Percentiles rank a stretch among this genome's conserved stretches.
These are phyloP conservation scores for Sanghuangporus sanghuang DNA, from an alignment of 1,284 basidiomycete genomes.

Conservation along the genomic window DNA sequence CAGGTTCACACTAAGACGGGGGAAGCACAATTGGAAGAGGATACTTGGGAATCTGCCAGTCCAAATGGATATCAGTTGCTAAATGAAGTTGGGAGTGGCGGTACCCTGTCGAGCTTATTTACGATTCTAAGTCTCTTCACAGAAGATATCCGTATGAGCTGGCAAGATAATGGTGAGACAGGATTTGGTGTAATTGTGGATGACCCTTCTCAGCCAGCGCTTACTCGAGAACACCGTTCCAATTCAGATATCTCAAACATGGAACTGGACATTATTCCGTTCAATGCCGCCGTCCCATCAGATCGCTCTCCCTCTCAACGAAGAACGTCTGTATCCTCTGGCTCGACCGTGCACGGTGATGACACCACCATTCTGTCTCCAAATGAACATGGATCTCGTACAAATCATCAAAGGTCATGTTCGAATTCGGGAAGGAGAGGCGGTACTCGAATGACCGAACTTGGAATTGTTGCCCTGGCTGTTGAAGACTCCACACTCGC, in stretches of 20 bases:
- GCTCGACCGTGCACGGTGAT: conserved; percentile 16
- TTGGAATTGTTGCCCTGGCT: conserved; percentile 81
- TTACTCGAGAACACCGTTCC: conserved; percentile 27
- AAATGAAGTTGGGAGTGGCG: conserved; percentile 92
- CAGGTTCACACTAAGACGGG: conserved; percentile 78
- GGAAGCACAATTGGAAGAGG: conserved; percentile 40
- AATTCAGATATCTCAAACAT: conserved; percentile 63
- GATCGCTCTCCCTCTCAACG: conserved; percentile 8
- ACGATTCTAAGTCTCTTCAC: conserved; percentile 96
- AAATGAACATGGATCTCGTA: not conserved
- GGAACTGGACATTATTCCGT: conserved; percentile 32
- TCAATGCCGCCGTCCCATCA: not conserved
- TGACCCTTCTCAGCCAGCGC: conserved; percentile 6
- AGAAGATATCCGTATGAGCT: conserved; percentile 92
- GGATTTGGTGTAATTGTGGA: conserved; percentile 20
- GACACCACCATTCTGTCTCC: conserved; percentile 7
- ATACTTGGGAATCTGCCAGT: conserved; percentile 74
- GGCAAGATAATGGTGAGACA: conserved; percentile 59
- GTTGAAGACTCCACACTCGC: conserved; percentile 93
- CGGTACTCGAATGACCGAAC: conserved; percentile 19
- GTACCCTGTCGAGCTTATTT: conserved; percentile 92
- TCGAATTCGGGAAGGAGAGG: not conserved
- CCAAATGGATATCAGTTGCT: conserved; percentile 92
- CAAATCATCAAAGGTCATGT: not conserved
- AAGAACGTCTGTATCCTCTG: conserved; percentile 10